phyloP scores from a whole-genome alignment of 306 rosid species.

The Glycine soja region DNA sequence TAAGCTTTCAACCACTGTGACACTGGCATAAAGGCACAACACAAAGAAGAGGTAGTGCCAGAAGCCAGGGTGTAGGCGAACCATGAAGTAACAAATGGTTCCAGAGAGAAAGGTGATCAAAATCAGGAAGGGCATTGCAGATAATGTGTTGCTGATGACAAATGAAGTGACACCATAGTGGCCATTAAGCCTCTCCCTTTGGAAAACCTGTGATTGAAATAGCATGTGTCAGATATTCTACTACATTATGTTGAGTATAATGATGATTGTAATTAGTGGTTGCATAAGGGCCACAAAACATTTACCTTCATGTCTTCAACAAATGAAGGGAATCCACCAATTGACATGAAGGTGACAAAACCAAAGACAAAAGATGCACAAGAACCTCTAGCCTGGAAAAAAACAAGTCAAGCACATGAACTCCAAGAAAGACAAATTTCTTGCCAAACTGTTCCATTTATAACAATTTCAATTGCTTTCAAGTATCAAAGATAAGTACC shows the following conservation, averaged over 20 bases:
- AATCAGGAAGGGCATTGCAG: slow-evolving; percentile 88
- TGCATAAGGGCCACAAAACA: neutral
- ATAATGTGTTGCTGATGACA: slow-evolving; percentile 86
- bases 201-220: slow-evolving; percentile 72
- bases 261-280: neutral
- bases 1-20: slow-evolving; percentile 94
- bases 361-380: slow-evolving; percentile 98
- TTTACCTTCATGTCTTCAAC: slow-evolving; percentile 98
- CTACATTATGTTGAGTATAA: too few relatives aligned
- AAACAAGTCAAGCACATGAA: slow-evolving; percentile 12
- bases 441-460: slow-evolving; percentile 18
- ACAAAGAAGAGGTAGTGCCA: slow-evolving; percentile 89
- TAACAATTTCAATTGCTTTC: neutral
- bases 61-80: slow-evolving; percentile 90
- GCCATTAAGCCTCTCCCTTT: slow-evolving; percentile 95
- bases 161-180: slow-evolving; percentile 90
- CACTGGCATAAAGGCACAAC: slow-evolving; percentile 92
- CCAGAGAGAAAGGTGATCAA: slow-evolving; percentile 90
- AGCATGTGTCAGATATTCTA: too few relatives aligned
- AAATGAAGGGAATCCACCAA: slow-evolving; percentile 97
- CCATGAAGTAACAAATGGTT: slow-evolving; percentile 97
- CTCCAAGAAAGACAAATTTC: neutral
- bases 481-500: slow-evolving; percentile 53
- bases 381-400: slow-evolving; percentile 87
- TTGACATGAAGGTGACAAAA: slow-evolving; percentile 95